Evolutionary conservation across 495 filamentous ascomycete genomes (phyloP), one percentile per base, ranked within the genome.

Genomic region (Rusavskia elegans): DNA sequence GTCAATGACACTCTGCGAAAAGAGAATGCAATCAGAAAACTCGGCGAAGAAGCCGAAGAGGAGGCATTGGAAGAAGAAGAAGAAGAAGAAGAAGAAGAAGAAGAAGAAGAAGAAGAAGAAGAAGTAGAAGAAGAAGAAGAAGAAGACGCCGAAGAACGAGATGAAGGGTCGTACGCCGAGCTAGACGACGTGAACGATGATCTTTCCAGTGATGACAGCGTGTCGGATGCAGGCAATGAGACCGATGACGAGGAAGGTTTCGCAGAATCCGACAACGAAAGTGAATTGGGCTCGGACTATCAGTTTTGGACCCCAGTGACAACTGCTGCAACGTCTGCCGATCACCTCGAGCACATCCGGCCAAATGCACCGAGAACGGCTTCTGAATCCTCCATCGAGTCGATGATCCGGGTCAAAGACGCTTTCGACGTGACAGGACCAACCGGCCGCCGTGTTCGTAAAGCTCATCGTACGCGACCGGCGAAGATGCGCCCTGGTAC

Each of bases 221-320:
- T 68, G 11, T 74, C 71, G 5, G 72, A 76, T 36, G 84, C 82
- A 61, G 87, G 87, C 11, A 89, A 90, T 58, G 87, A 95, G 57
- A 92, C 89, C n/a, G 90, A 97, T 63, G 88, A 95, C 60, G 92
- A 98, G 68, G 80, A 81, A 55, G 92, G 92, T 2, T 95, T 96
- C 61, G 90, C 88, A 41, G 85, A 83, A 13, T 90, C 86, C 0
- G 89, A 95, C 55, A 84, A 87, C 39, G 82, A 84, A 39, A 86
- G 86, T 53, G 86, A 89, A 60, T 80, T 66, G 53, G 75, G 74
- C 30, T 84, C 80, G 29, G 83, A 89, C 23, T 78, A 84, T 55
- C 73, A 83, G 51, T 82, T 90, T 60, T 94, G 88, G 88, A 82
- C 82, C 20, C 82, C 75, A 25, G 74, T 68, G n/a, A 74, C 69